phyloP scores from a whole-genome alignment of 2,329 filamentous ascomycete species.

The Xylariaceae sp. region DNA sequence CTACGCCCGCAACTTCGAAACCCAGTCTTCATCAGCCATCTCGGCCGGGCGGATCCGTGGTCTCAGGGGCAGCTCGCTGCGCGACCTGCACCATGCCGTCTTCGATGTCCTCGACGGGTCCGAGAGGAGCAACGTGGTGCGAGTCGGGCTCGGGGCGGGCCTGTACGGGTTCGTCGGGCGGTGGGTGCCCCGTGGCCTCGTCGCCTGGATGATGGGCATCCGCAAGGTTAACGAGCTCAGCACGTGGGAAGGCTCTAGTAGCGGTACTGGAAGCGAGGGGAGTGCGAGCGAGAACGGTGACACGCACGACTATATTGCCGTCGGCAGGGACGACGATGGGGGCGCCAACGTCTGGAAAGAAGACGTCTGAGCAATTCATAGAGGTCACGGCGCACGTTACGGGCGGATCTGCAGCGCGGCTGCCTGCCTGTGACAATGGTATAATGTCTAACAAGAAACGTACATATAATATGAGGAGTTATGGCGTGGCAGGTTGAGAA shows the following conservation, averaged over 20 bases:
- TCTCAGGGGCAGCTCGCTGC: conserved; percentile 63
- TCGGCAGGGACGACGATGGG: conserved; percentile 36
- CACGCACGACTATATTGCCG: conserved; percentile 23
- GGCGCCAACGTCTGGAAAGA: conserved; percentile 15
- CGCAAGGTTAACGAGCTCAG: conserved; percentile 54
- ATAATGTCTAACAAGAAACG: conserved; percentile 7
- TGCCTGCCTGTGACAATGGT: too few relatives aligned
- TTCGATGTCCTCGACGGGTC: conserved; percentile 79
- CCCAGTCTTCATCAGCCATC: conserved; percentile 50
- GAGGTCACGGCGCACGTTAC: too few relatives aligned
- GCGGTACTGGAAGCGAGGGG: conserved; percentile 33
- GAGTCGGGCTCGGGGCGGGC: conserved; percentile 77
- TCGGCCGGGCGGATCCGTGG: conserved; percentile 53
- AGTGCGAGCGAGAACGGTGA: conserved; percentile 27
- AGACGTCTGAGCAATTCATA: too few relatives aligned
- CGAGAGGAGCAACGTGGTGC: conserved; percentile 57
- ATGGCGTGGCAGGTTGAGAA: not conserved
- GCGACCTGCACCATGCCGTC: conserved; percentile 77
- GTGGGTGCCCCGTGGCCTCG: conserved; percentile 69
- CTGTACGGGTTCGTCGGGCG: conserved; percentile 81
- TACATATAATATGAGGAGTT: conserved; percentile 9
- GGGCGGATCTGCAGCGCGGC: too few relatives aligned
- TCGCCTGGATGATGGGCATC: conserved; percentile 93
- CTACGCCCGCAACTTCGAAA: conserved; percentile 59
- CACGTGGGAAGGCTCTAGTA: conserved; percentile 45